Percentiles rank a stretch among this genome's conserved stretches.
Evolutionary conservation across 129 eudicot genomes (phyloP).

Genomic region (Ambrosia artemisiifolia): DNA sequence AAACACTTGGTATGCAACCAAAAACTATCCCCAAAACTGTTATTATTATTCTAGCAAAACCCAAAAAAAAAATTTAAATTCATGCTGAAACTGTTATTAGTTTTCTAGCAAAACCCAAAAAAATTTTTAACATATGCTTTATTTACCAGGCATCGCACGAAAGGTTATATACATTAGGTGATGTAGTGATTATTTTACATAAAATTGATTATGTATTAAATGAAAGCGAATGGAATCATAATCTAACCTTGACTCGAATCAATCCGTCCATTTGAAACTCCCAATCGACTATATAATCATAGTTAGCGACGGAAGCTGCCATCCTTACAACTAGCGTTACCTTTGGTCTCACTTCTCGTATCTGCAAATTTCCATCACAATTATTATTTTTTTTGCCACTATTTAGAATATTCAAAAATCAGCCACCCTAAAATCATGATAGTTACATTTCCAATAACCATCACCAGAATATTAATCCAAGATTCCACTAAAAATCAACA

Average conservation of each 20-base stretch:
- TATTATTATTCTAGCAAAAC: no score
- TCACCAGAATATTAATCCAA: not conserved
- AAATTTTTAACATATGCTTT: no score
- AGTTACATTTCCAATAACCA: not conserved
- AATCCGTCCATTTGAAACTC: constrained; percentile 94
- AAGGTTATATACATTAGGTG: no score
- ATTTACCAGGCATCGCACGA: no score
- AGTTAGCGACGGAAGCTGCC: constrained; percentile 99
- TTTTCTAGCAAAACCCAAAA: no score
- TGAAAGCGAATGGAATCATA: no score
- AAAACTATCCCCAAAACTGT: no score
- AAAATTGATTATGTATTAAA: no score
- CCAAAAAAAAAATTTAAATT: no score
- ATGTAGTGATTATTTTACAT: no score
- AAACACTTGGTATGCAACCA: no score
- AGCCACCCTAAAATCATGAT: not conserved
- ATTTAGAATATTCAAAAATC: not conserved
- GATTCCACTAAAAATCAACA: not conserved
- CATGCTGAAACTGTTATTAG: no score
- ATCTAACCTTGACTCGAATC: constrained; percentile 63
- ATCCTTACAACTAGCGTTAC: constrained; percentile 93
- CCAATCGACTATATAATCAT: constrained; percentile 98
- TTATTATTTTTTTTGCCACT: not conserved
- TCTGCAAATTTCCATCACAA: constrained; percentile 40
- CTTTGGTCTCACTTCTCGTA: constrained; percentile 89